Conservation (phyloP, 2,329 filamentous ascomycete species). For the Botryotinia globosa region DNA sequence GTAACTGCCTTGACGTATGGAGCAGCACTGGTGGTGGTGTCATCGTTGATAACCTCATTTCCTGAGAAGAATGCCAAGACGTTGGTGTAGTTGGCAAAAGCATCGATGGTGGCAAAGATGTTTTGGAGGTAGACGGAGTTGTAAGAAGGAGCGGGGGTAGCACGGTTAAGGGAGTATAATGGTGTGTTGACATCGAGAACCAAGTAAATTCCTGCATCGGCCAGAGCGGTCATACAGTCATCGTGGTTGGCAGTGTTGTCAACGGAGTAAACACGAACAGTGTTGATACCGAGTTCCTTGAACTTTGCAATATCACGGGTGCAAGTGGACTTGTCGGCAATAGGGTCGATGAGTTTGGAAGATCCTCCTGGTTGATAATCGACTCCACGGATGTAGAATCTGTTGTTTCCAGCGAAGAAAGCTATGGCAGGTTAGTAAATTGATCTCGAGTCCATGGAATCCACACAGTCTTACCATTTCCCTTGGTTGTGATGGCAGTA, state of each 20-base stretch:
- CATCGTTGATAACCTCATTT: conserved; percentile 59
- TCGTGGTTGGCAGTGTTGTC: conserved; percentile 69
- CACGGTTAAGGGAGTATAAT: conserved; percentile 66
- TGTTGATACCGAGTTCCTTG: conserved; percentile 68
- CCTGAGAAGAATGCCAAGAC: conserved; percentile 62
- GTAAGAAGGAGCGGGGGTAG: conserved; percentile 58
- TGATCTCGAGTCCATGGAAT: too few relatives aligned
- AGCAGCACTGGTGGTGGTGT: conserved; percentile 48
- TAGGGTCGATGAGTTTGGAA: conserved; percentile 59
- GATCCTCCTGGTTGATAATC: conserved; percentile 64
- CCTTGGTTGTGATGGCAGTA: conserved; percentile 35
- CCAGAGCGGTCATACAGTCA: conserved; percentile 64
- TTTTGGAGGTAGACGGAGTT: conserved; percentile 68
- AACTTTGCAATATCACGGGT: conserved; percentile 65
- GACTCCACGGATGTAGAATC: conserved; percentile 58
- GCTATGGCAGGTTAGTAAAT: conserved; percentile 27
- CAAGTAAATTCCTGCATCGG: conserved; percentile 70
- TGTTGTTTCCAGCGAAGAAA: conserved; percentile 34
- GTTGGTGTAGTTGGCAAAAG: conserved; percentile 65
- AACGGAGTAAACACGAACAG: conserved; percentile 69
- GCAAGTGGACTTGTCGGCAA: conserved; percentile 58
- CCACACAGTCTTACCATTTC: conserved; percentile 34
- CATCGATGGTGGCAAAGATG: conserved; percentile 68
- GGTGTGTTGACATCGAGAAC: conserved; percentile 72
- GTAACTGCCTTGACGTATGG: conserved; percentile 59